Conservation (phyloP, 345 rosid species). For the Eucalyptus coolabah region DNA sequence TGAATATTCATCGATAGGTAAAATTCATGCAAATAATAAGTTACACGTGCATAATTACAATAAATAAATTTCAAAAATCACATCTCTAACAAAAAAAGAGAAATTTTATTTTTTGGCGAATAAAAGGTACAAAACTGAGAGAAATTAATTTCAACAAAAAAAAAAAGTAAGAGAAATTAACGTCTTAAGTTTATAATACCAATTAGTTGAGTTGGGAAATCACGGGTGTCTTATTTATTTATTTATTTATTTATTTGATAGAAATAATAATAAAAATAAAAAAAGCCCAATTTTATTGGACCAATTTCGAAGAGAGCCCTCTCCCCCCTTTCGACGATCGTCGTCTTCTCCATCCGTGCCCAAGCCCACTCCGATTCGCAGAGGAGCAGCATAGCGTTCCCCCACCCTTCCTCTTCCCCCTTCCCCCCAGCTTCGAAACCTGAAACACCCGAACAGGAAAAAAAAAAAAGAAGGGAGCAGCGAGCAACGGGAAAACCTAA, state of each 20-base stretch:
- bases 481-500: background rate
- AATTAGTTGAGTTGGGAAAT: too few relatives aligned
- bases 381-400: background rate
- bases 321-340: background rate
- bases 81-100: too few relatives aligned
- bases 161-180: too few relatives aligned
- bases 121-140: too few relatives aligned
- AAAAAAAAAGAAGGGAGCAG: background rate
- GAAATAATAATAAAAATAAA: background rate
- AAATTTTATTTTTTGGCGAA: too few relatives aligned
- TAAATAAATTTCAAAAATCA: background rate
- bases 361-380: slow-evolving; percentile 5
- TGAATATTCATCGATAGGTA: too few relatives aligned
- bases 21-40: too few relatives aligned
- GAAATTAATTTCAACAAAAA: too few relatives aligned
- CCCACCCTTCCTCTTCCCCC: background rate
- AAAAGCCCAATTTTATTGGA: background rate
- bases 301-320: background rate
- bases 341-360: background rate
- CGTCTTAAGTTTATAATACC: too few relatives aligned
- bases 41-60: background rate
- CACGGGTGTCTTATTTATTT: too few relatives aligned
- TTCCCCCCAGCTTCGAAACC: background rate
- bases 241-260: too few relatives aligned
- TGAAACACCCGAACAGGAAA: background rate